Evolutionary conservation across 805 yeast species (phyloP).

Genomic region (Ogataea pilisensis): DNA sequence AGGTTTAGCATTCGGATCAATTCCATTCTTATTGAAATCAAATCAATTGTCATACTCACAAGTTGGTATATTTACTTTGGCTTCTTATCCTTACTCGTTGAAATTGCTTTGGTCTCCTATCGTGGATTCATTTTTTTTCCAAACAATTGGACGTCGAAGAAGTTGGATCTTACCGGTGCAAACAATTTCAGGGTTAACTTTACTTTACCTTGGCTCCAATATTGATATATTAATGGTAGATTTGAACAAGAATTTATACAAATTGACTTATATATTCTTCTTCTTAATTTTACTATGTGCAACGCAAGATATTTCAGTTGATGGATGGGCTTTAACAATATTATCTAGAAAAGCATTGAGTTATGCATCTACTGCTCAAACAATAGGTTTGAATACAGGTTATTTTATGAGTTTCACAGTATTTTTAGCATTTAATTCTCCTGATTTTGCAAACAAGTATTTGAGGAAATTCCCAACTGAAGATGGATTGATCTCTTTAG

Average conservation of each 20-base stretch:
- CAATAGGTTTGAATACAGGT: conserved; percentile 91
- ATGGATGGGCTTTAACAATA: conserved; percentile 96
- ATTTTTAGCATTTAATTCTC: conserved; percentile 84
- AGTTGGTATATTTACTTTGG: conserved; percentile 85
- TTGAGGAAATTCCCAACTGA: conserved; percentile 58
- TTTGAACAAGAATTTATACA: conserved; percentile 46
- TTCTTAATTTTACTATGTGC: conserved; percentile 83
- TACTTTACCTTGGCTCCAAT: conserved; percentile 58
- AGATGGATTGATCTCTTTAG: conserved; percentile 64
- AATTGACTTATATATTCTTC: conserved; percentile 70
- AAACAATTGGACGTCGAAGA: conserved; percentile 71
- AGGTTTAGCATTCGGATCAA: conserved; percentile 90
- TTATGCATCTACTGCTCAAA: conserved; percentile 96
- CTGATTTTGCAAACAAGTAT: conserved; percentile 88
- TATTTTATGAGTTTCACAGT: conserved; percentile 90
- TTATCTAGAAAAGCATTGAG: conserved; percentile 73
- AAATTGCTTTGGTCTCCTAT: conserved; percentile 94
- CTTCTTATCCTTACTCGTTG: conserved; percentile 91
- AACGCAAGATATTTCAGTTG: conserved; percentile 97
- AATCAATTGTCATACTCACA: conserved; percentile 75
- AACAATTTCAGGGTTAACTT: conserved; percentile 64
- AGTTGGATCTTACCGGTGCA: conserved; percentile 97
- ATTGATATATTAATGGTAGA: conserved; percentile 44
- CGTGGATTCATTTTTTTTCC: conserved; percentile 79
- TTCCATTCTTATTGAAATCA: conserved; percentile 85